phyloP scores from a whole-genome alignment of 2,329 filamentous ascomycete genomes.

The Aspergillus sp. region DNA sequence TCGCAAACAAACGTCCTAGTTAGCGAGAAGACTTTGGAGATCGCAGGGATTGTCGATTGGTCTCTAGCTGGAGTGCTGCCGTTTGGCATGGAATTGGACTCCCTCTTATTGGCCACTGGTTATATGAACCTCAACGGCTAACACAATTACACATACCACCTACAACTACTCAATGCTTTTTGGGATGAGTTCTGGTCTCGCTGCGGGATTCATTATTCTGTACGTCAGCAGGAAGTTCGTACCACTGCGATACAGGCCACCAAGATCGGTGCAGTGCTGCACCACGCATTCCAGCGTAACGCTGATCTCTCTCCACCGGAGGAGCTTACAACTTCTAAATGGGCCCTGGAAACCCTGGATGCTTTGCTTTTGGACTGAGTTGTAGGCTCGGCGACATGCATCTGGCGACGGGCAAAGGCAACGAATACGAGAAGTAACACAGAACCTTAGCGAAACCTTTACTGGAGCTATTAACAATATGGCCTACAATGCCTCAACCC shows the following conservation, averaged over 20 bases:
- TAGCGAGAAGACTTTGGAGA: constrained; percentile 6
- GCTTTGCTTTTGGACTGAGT: constrained; percentile 1
- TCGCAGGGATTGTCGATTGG: constrained; percentile 13
- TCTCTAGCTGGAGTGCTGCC: constrained; percentile 9
- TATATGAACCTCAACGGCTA: constrained; percentile 9
- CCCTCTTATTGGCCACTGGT: constrained; percentile 9
- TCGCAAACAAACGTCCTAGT: constrained; percentile 10
- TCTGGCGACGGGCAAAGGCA: too few species aligned
- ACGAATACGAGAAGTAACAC: too few species aligned
- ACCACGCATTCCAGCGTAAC: constrained; percentile 3
- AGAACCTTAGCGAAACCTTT: too few species aligned
- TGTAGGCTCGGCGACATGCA: too few species aligned
- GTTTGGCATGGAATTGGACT: constrained; percentile 12
- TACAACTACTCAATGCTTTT: constrained; percentile 1
- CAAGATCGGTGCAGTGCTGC: constrained; percentile 1
- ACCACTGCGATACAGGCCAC: background rate
- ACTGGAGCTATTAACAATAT: too few species aligned
- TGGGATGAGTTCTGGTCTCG: constrained; percentile 2
- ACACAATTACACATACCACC: constrained; percentile 2
- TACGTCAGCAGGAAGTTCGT: constrained; percentile 1
- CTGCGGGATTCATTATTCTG: background rate
- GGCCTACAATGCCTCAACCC: too few species aligned
- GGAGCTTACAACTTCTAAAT: background rate
- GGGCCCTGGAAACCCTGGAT: constrained; percentile 1
- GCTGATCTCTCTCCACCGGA: background rate